These are phyloP conservation scores for Gryganskiella cystojenkinii DNA, from an alignment of 192 early-diverging fungal genomes.

Conservation along the genomic window DNA sequence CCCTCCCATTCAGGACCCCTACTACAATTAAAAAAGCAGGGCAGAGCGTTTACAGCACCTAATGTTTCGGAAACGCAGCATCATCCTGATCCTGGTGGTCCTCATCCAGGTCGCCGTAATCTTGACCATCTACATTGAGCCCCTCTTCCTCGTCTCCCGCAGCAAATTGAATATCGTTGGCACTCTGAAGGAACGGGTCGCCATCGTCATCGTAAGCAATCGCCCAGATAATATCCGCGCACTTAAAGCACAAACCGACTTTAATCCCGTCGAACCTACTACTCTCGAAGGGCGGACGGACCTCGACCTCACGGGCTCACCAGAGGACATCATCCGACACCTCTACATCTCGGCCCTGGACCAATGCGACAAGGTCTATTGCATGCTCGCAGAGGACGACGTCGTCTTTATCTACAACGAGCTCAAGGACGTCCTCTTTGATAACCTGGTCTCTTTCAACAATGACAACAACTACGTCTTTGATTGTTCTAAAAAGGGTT, in stretches of 20 bases:
- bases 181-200: slow-evolving; percentile 3
- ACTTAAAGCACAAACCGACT: slow-evolving; percentile 2
- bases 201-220: slow-evolving; percentile 15
- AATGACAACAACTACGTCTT: slow-evolving; percentile 29
- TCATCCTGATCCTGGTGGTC: not conserved
- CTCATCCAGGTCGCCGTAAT: slow-evolving; percentile 6
- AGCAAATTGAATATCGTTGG: slow-evolving; percentile 12
- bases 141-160: slow-evolving; percentile 4
- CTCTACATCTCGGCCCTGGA: slow-evolving; percentile 6
- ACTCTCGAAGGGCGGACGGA: slow-evolving; percentile 1
- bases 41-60: too few species aligned
- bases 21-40: too few species aligned
- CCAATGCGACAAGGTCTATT: slow-evolving; percentile 22
- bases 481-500: slow-evolving; percentile 24
- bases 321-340: slow-evolving; percentile 5
- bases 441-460: slow-evolving; percentile 22
- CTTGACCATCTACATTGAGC: slow-evolving; percentile 15
- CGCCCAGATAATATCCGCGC: slow-evolving; percentile 1
- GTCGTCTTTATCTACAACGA: slow-evolving; percentile 22
- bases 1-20: too few species aligned
- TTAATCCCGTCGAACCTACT: not conserved
- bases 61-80: slow-evolving; percentile 4
- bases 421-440: slow-evolving; percentile 16
- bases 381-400: slow-evolving; percentile 14
- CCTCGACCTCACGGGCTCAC: slow-evolving; percentile 1